phyloP scores from a whole-genome alignment of 2,329 filamentous ascomycete species.

The Arthrobotrys musiformis region DNA sequence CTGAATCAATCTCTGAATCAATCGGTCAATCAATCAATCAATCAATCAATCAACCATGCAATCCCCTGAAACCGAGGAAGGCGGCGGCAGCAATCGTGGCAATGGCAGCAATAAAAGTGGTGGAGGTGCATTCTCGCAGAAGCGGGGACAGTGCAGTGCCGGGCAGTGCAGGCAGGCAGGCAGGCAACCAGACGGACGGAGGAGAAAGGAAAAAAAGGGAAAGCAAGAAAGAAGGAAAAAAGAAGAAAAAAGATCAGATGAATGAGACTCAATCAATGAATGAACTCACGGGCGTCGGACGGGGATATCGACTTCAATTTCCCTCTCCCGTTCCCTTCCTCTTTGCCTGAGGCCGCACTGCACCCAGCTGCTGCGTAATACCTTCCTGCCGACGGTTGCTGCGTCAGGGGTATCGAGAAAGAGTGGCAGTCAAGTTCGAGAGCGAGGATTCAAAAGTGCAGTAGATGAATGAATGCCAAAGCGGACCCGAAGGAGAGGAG shows the following conservation, averaged over 20 bases:
- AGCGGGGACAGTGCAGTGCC: conserved; percentile 29
- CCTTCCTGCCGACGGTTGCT: conserved; percentile 33
- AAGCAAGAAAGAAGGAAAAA: neutral
- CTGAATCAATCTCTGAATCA: too few species aligned
- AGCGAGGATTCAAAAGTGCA: neutral
- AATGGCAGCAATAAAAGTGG: conserved; percentile 5
- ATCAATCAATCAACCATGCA: too few species aligned
- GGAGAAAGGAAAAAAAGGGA: neutral
- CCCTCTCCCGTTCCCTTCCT: too few species aligned
- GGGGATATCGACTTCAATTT: conserved; percentile 47
- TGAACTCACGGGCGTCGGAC: conserved; percentile 31
- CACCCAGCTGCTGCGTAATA: conserved; percentile 16
- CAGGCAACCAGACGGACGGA: neutral
- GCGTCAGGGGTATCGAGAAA: conserved; percentile 5
- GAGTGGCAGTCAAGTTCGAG: conserved; percentile 3
- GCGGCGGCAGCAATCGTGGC: neutral
- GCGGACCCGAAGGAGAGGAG: conserved; percentile 8
- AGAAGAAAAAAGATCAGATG: conserved; percentile 34
- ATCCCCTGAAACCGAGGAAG: conserved; percentile 23
- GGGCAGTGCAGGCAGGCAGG: neutral
- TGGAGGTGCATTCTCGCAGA: conserved; percentile 37
- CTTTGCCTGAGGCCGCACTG: conserved; percentile 31
- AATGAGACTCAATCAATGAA: neutral
- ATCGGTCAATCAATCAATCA: too few species aligned
- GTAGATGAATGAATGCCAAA: too few species aligned